Base-by-base conservation (phyloP, 2,329 filamentous ascomycete species). In the Hypoxylon sp. region DNA sequence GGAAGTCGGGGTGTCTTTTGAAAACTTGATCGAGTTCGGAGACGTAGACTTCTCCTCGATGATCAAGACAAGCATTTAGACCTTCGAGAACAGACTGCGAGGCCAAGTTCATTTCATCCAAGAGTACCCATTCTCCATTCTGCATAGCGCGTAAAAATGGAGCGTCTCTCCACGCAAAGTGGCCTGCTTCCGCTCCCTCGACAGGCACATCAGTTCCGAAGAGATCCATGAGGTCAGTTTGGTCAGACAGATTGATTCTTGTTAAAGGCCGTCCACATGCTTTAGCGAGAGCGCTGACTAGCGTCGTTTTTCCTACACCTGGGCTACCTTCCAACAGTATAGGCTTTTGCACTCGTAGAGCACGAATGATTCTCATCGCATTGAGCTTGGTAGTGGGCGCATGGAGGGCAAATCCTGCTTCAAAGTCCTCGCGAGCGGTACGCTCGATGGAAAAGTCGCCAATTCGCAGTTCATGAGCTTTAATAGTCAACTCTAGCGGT, bases 71-170 rank as follows among this genome's bases (percentile, higher is more conserved):
- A 22, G 96, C 95, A 74, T 99, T 99, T 33, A 99, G 84, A 70
- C 96, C 97, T 82, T 99, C 96, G 0, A 99, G 87, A 1, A 99
- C 94, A 3, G 95, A 97, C 78, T 99, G 96, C 0, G 95, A 98
- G 1, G 97, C 96, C 70, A 99, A 83, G 75, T 99, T 99, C 96
- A 99, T 99, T 83, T 99, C 96, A 76, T 99, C 96, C 0, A 99
- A 86, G 29, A 99, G 84, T 10, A 99, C 96, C 96, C 96, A 99
- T 74, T 97, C 93, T 29, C 96, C 96, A 64, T 89, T 92, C 78
- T 98, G 96, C 95, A 99, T 98, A 0, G 96, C 96, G 77, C 94
- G 92, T 19, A 99, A 84, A 78, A 99, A 98, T 0, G 96, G 94
- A 0, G 95, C 96, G 78, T 99, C 95, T 73, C 94, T 89, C 96